phyloP scores from a whole-genome alignment of 2,329 filamentous ascomycete species.

The Aspergillus sojae region DNA sequence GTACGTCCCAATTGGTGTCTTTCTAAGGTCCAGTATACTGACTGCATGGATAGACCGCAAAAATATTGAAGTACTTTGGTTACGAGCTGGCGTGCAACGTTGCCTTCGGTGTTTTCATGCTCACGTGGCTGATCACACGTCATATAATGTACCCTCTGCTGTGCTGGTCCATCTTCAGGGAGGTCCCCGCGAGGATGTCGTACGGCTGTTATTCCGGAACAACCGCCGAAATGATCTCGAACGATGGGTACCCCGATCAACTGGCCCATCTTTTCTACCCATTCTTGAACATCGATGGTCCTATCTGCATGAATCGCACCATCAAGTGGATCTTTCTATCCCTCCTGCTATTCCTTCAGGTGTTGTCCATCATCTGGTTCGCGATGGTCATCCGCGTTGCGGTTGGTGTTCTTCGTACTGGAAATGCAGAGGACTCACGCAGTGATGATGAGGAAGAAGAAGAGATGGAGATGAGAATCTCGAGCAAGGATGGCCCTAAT shows the following conservation, averaged over 20 bases:
- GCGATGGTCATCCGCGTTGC: slow-evolving; percentile 84
- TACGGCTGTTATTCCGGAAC: slow-evolving; percentile 71
- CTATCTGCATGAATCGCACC: slow-evolving; percentile 76
- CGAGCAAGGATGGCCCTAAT: slow-evolving; percentile 27
- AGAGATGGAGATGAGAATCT: slow-evolving; percentile 43
- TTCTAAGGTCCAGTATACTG: neutral
- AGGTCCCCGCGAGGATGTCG: slow-evolving; percentile 64
- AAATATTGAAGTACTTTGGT: slow-evolving; percentile 88
- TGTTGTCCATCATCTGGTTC: slow-evolving; percentile 85
- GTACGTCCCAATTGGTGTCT: slow-evolving; percentile 54
- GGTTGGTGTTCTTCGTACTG: slow-evolving; percentile 70
- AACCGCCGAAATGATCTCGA: slow-evolving; percentile 36
- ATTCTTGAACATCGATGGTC: slow-evolving; percentile 69
- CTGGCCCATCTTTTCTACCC: slow-evolving; percentile 71
- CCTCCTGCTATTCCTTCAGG: slow-evolving; percentile 76
- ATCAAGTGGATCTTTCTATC: slow-evolving; percentile 78
- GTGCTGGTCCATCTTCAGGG: slow-evolving; percentile 78
- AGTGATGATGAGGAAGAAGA: slow-evolving; percentile 83
- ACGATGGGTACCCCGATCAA: slow-evolving; percentile 43
- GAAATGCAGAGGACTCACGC: slow-evolving; percentile 81
- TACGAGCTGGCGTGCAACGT: slow-evolving; percentile 76
- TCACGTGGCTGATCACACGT: slow-evolving; percentile 80
- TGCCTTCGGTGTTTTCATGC: slow-evolving; percentile 81
- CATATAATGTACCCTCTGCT: slow-evolving; percentile 79
- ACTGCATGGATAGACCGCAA: slow-evolving; percentile 66